Conservation (phyloP, 805 yeast genomes). For the Saturnispora kantuleensis region DNA sequence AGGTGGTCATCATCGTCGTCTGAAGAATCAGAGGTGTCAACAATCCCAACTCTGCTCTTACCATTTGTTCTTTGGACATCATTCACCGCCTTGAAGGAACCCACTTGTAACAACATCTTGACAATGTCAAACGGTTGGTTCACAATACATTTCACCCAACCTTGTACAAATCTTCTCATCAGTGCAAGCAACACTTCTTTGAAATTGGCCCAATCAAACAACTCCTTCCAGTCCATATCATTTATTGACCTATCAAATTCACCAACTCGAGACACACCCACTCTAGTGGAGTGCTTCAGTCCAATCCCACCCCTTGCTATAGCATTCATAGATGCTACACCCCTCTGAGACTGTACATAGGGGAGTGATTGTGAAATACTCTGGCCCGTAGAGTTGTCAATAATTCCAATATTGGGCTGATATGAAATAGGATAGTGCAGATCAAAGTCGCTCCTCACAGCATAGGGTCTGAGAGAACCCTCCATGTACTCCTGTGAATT, state of each 20-base stretch:
- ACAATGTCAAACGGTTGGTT: constrained; percentile 88
- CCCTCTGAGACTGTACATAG: constrained; percentile 13
- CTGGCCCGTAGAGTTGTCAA: constrained; percentile 27
- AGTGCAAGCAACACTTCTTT: constrained; percentile 48
- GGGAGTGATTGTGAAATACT: constrained; percentile 27
- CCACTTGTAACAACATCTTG: constrained; percentile 70
- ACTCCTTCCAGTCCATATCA: constrained; percentile 58
- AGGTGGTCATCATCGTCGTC: constrained; percentile 19
- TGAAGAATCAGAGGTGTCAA: constrained; percentile 1
- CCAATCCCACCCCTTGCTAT: constrained; percentile 7
- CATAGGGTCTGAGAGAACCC: constrained; percentile 26
- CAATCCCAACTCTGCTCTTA: not conserved
- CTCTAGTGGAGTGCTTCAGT: constrained; percentile 9
- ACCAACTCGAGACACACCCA: not conserved
- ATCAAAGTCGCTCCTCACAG: constrained; percentile 24
- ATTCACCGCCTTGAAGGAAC: constrained; percentile 37
- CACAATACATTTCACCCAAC: constrained; percentile 57
- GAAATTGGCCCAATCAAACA: constrained; percentile 50
- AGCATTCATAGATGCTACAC: constrained; percentile 1
- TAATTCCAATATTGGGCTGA: constrained; percentile 26
- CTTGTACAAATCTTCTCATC: constrained; percentile 50
- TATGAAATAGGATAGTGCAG: constrained; percentile 27
- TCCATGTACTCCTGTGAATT: constrained; percentile 18
- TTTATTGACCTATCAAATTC: constrained; percentile 8
- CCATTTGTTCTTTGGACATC: not conserved